phyloP scores from a whole-genome alignment of 1,284 basidiomycete genomes.

The Pyrrhoderma lamaoense region DNA sequence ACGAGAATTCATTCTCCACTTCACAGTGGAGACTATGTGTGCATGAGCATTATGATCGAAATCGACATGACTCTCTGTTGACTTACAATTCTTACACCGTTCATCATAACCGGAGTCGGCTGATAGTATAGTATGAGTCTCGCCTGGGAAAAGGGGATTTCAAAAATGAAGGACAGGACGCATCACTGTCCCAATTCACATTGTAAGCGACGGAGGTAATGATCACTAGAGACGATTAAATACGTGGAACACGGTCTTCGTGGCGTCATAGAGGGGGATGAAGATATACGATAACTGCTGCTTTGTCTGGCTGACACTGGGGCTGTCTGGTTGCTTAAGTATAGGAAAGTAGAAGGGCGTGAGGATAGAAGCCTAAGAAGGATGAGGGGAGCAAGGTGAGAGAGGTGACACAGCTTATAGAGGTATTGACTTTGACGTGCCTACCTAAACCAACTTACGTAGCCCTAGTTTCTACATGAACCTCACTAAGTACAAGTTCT shows the following conservation, averaged over 20 bases:
- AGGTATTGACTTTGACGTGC: background rate
- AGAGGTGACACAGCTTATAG: constrained; percentile 7
- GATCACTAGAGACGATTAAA: constrained; percentile 9
- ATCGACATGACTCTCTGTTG: background rate
- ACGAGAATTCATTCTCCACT: constrained; percentile 15
- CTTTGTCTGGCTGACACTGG: constrained; percentile 16
- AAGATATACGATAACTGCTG: constrained; percentile 15
- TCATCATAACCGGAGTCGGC: constrained; percentile 14
- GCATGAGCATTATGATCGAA: no score
- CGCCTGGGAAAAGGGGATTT: constrained; percentile 7
- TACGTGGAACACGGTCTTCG: background rate
- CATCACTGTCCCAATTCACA: constrained; percentile 1
- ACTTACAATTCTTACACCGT: constrained; percentile 11
- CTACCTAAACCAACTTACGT: background rate
- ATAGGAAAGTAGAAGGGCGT: constrained; percentile 3
- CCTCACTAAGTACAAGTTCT: no score
- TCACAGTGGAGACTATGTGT: background rate
- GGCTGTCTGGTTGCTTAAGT: constrained; percentile 17
- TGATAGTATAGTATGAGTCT: constrained; percentile 17
- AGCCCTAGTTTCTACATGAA: no score
- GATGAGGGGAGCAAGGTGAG: constrained; percentile 2
- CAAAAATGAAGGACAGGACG: no score
- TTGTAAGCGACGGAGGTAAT: constrained; percentile 16
- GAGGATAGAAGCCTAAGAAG: constrained; percentile 3
- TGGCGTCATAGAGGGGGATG: background rate